Percentiles rank a stretch among this genome's conserved stretches.
These are phyloP conservation scores for Scalesia atractyloides DNA, from an alignment of 129 eudicot species.

Conservation along the genomic window DNA sequence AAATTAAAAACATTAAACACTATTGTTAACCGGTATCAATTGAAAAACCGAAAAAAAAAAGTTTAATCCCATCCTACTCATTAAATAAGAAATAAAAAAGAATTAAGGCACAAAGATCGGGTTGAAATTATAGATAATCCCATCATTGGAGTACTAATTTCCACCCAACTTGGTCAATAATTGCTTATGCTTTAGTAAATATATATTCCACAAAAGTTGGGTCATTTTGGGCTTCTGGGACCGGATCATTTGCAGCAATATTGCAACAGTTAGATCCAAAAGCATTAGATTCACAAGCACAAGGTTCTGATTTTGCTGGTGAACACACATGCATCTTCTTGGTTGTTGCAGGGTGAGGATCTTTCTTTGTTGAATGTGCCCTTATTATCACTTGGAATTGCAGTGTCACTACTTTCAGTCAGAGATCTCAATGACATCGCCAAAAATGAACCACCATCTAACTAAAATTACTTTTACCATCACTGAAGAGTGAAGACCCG, in stretches of 20 bases:
- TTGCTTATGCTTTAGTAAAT: no score
- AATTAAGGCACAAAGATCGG: no score
- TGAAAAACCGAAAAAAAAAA: no score
- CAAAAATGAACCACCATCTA: slow-evolving; percentile 98
- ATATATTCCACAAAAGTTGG: no score
- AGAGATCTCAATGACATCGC: slow-evolving; percentile 75
- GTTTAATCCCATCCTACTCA: no score
- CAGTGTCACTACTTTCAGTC: not conserved
- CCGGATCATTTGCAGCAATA: slow-evolving; percentile 17
- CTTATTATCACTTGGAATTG: slow-evolving; percentile 18
- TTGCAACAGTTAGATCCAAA: slow-evolving; percentile 32
- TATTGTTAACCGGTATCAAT: no score
- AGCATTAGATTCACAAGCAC: slow-evolving; percentile 62
- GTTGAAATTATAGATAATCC: no score
- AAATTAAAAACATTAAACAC: no score
- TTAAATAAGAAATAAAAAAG: no score
- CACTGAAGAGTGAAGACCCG: slow-evolving; percentile 86
- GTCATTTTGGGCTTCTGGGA: slow-evolving; percentile 30
- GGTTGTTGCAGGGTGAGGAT: slow-evolving; percentile 37
- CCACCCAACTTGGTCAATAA: no score
- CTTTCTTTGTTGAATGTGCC: slow-evolving; percentile 16
- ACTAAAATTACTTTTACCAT: slow-evolving; percentile 76
- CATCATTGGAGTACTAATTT: no score
- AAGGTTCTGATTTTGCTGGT: slow-evolving; percentile 50
- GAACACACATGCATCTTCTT: slow-evolving; percentile 57